Evolutionary conservation across 352 stramenopile genomes (phyloP), one percentile per base, ranked within the genome.

Genomic region (Globisporangium lucens): DNA sequence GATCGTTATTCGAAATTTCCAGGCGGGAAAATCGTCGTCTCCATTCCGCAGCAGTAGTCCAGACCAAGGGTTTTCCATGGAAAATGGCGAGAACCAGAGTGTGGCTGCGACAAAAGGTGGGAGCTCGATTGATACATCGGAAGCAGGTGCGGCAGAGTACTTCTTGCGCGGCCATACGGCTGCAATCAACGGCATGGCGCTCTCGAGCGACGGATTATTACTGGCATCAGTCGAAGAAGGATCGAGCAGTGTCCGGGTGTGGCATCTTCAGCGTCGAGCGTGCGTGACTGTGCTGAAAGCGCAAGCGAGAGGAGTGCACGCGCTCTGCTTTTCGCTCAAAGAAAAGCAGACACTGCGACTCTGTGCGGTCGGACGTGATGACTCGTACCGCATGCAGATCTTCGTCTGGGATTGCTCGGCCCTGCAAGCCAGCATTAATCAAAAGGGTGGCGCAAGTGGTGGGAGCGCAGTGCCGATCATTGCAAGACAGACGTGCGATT

Each of bases 401-500:
- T 77, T 83, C n/a, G 71, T 95, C 4, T 96, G 83, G 82, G 82
- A 94, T 63, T 85, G 84, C 9, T 79, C 74, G 12, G 65, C 27
- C 46, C 65, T 65, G 27, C 29, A 24, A 38, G 63, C 46, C 52
- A 0, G n/a, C 63, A 24, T 15, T 5, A 53, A 61, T 20, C 41
- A 47, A 47, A 47, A 47, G 41, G 17, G 41, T 8, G 15, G 41
- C 4, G 4, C 29, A 43, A 43, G 17, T 8, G 51, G 51, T 36
- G 27, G 62, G 20, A 30, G 3, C 29, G 46, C 65, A 10, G 55
- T 87, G 0, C 70, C 70, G 60, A 63, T 95, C 20, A 74, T 94
- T 29, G 89, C 89, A 7, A 75, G 85, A 27, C 93, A 98, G 74
- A 92, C 91, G 7, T 96, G 83, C 13, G 91, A 97, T 56, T 97